Conservation (phyloP, 306 rosid genomes). For the Vachellia collinsii region DNA sequence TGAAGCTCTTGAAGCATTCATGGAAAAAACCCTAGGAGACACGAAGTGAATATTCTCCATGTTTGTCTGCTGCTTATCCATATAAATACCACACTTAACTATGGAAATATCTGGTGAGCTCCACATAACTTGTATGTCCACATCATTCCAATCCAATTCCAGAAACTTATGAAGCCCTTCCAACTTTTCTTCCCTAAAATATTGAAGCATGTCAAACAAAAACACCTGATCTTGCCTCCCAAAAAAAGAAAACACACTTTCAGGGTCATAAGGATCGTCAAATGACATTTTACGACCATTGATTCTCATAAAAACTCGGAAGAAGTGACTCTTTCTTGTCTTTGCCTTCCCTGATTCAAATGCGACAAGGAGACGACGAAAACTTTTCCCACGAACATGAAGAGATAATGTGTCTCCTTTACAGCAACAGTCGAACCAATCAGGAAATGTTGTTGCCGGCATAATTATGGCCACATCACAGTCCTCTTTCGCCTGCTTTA, state of each 20-base stretch:
- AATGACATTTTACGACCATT: neutral
- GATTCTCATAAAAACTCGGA: neutral
- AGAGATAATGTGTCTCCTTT: neutral
- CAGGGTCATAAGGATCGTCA: neutral
- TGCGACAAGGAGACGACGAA: neutral
- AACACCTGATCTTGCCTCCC: neutral
- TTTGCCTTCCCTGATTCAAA: neutral
- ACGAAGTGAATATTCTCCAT: neutral
- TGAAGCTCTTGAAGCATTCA: neutral
- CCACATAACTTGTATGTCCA: neutral
- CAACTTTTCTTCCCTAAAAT: neutral
- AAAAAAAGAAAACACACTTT: neutral
- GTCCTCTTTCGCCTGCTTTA: neutral
- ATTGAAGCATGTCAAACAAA: neutral
- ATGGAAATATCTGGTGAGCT: neutral
- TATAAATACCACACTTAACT: neutral
- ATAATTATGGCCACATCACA: neutral
- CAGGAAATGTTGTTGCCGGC: neutral
- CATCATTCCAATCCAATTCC: neutral
- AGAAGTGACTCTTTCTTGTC: neutral
- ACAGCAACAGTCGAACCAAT: neutral
- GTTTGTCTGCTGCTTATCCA: neutral
- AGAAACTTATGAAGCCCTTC: neutral
- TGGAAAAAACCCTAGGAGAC: neutral
- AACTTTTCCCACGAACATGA: neutral